phyloP scores from a whole-genome alignment of 768 basidiomycete species.

The Pisolithus microcarpus region DNA sequence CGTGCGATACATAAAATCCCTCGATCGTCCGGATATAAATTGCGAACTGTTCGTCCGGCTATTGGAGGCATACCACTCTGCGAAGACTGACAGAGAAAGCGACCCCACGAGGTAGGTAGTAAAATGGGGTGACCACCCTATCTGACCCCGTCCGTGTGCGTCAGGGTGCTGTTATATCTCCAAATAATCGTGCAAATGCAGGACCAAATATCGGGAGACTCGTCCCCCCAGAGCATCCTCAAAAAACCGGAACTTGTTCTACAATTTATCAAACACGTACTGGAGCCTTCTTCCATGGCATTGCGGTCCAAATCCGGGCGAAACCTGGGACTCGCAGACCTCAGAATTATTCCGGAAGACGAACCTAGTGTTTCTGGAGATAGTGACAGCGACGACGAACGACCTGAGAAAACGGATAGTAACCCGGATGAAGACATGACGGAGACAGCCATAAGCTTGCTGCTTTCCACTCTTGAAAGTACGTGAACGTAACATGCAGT shows the following conservation, averaged over 20 bases:
- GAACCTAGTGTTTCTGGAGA: conserved; percentile 39
- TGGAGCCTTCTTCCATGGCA: conserved; percentile 37
- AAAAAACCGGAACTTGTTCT: conserved; percentile 63
- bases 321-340: conserved; percentile 28
- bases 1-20: conserved; percentile 52
- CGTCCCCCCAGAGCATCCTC: conserved; percentile 50
- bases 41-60: conserved; percentile 68
- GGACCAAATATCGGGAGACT: conserved; percentile 49
- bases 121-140: not conserved
- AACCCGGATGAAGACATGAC: conserved; percentile 57
- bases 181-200: conserved; percentile 84
- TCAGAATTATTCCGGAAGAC: conserved; percentile 32
- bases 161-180: conserved; percentile 62
- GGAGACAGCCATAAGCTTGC: conserved; percentile 69
- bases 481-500: conserved; percentile 3
- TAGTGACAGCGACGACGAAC: conserved; percentile 52
- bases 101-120: conserved; percentile 18
- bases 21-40: conserved; percentile 63
- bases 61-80: conserved; percentile 57
- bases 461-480: conserved; percentile 89
- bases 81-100: conserved; percentile 12
- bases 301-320: conserved; percentile 3
- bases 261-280: conserved; percentile 74
- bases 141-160: not conserved
- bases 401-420: conserved; percentile 30